Base-by-base conservation (phyloP, 2,329 filamentous ascomycete species). In the Beauveria medogensis region DNA sequence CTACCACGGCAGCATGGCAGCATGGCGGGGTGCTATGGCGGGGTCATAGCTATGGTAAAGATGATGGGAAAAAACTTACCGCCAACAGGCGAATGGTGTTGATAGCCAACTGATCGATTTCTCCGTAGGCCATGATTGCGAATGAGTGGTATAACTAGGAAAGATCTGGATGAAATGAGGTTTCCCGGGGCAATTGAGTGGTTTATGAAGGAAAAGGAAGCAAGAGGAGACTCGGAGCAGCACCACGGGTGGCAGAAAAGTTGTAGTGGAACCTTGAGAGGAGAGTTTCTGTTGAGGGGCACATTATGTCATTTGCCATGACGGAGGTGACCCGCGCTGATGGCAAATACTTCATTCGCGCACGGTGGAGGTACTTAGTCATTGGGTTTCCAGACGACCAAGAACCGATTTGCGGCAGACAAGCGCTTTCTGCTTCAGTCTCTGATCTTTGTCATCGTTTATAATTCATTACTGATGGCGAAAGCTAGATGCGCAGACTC, bases 81-180 rank as follows among this genome's bases (percentile, higher is more conserved):
- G 94, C 92, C 71, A 99, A 86, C 74, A 91, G 80, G 77, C 94
- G 91, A 82, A 99, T 97, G 78, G 93, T 96, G 88, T 97, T 97
- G 82, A 99, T 91, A 74, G 91, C 90, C 79, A 92, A 85, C 83
- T 88, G 82, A 78, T 99, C 94, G 74, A 87, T 77, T 72, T 97
- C 90, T 76, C 84, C 83, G 85, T 90, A 97, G 77, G 87, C 87
- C 93, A 97, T 97, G 77, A 73, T 86, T 77, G 74, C 78, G 74
- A 44, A 40, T 52, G 14, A 46, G 30, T 44, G 24, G 22, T 18
- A 43, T 52, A 37, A 30, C 34, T 30, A 34, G 50, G 50, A 34
- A 30, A 48, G 26, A 37, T 37, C 12, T 37, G 16, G 37, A 52
- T 43, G 48, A 22, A 53, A 26, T 14, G 5, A 37, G 34, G 16